Conservation (phyloP, 2,329 filamentous ascomycete species). For the Arthrobotrys sphaeroides region DNA sequence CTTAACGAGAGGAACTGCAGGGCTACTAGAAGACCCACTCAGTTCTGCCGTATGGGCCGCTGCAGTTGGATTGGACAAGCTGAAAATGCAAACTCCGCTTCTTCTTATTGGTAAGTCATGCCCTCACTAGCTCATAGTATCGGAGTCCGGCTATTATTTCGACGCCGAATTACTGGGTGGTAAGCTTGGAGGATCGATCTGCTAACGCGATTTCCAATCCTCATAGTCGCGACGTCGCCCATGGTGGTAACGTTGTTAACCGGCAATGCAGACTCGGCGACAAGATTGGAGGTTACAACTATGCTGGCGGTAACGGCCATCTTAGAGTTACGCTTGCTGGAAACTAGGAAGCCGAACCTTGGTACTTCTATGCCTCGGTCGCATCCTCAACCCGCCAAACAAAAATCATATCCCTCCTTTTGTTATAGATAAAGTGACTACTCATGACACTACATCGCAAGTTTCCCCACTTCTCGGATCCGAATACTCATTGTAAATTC, state of each 20-base stretch:
- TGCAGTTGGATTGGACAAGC: slow-evolving; percentile 28
- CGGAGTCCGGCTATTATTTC: not conserved
- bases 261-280: not conserved
- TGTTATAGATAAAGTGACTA: too few species aligned
- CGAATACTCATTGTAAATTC: too few species aligned
- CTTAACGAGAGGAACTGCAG: not conserved
- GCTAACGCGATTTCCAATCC: not conserved
- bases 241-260: slow-evolving; percentile 1
- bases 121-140: not conserved
- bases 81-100: not conserved
- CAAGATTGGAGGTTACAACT: slow-evolving; percentile 10
- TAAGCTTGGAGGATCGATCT: too few species aligned
- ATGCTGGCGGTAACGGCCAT: slow-evolving; percentile 13
- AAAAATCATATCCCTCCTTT: too few species aligned
- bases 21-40: not conserved
- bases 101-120: slow-evolving; percentile 13
- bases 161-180: not conserved
- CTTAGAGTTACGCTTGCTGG: slow-evolving; percentile 18
- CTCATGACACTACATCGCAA: too few species aligned
- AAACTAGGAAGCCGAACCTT: not conserved
- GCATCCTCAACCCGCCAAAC: too few species aligned
- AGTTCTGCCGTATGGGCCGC: slow-evolving; percentile 1
- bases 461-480: too few species aligned
- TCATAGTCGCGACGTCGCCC: slow-evolving; percentile 11
- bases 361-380: too few species aligned